Conservation (phyloP, 2,329 filamentous ascomycete genomes). For the Keithomyces neogunnii region DNA sequence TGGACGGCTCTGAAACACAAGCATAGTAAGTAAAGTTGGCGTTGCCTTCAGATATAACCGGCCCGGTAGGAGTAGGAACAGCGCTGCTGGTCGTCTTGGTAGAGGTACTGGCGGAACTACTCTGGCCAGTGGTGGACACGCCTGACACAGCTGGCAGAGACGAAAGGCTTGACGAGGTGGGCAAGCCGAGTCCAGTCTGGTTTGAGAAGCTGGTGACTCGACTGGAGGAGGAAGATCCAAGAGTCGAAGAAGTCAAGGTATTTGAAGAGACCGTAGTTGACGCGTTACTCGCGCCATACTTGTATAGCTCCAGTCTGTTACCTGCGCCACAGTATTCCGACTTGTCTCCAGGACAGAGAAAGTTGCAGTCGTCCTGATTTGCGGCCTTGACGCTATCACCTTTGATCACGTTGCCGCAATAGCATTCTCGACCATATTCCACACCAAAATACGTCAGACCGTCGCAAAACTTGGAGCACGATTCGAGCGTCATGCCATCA, state of each 20-base stretch:
- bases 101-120: not conserved
- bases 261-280: slow-evolving; percentile 13
- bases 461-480: slow-evolving; percentile 23
- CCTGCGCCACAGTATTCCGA: slow-evolving; percentile 23
- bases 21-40: slow-evolving; percentile 29
- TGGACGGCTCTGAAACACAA: slow-evolving; percentile 24
- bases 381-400: slow-evolving; percentile 16
- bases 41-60: slow-evolving; percentile 23
- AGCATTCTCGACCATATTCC: slow-evolving; percentile 30
- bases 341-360: slow-evolving; percentile 25
- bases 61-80: slow-evolving; percentile 15
- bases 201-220: too few species aligned
- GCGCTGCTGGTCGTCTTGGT: slow-evolving; percentile 7
- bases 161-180: not conserved
- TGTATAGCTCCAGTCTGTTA: slow-evolving; percentile 24
- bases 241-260: slow-evolving; percentile 19
- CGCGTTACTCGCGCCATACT: slow-evolving; percentile 18
- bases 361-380: slow-evolving; percentile 24
- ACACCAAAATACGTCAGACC: slow-evolving; percentile 27
- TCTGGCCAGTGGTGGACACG: not conserved
- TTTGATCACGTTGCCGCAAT: slow-evolving; percentile 24
- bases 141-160: not conserved
- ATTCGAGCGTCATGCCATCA: slow-evolving; percentile 24
- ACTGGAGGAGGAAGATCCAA: slow-evolving; percentile 5
- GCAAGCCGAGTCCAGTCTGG: not conserved